phyloP scores from a whole-genome alignment of 2,329 filamentous ascomycete species.

The Verticillium zaregamsianum region DNA sequence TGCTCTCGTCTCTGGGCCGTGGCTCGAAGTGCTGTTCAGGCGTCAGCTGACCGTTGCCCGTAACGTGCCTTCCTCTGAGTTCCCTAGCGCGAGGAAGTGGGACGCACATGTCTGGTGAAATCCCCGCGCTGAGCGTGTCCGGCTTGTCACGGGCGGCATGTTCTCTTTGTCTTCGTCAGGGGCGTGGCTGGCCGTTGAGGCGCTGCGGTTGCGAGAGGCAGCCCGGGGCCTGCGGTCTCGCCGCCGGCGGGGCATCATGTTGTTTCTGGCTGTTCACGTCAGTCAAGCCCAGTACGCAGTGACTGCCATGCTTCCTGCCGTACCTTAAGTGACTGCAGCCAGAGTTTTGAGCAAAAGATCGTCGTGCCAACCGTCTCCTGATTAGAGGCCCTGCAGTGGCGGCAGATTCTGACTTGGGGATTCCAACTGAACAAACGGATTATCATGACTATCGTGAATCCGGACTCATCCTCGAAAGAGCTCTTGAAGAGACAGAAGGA shows the following conservation, averaged over 20 bases:
- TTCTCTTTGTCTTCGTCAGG: background rate
- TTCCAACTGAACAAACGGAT: too few relatives aligned
- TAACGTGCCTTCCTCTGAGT: background rate
- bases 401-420: too few relatives aligned
- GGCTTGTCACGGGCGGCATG: background rate
- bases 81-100: too few relatives aligned
- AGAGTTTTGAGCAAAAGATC: too few relatives aligned
- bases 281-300: background rate
- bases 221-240: background rate
- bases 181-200: background rate
- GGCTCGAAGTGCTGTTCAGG: background rate
- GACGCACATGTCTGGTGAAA: background rate
- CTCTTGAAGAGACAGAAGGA: too few relatives aligned
- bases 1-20: background rate
- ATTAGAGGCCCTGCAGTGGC: too few relatives aligned
- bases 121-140: background rate
- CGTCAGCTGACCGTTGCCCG: background rate
- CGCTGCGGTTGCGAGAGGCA: background rate
- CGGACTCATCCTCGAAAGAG: too few relatives aligned
- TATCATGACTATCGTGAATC: too few relatives aligned
- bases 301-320: background rate
- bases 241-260: background rate
- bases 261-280: background rate
- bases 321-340: background rate
- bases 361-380: too few relatives aligned